Evolutionary conservation across 2,329 filamentous ascomycete genomes (phyloP).

Genomic region (Clonostachys chloroleuca): DNA sequence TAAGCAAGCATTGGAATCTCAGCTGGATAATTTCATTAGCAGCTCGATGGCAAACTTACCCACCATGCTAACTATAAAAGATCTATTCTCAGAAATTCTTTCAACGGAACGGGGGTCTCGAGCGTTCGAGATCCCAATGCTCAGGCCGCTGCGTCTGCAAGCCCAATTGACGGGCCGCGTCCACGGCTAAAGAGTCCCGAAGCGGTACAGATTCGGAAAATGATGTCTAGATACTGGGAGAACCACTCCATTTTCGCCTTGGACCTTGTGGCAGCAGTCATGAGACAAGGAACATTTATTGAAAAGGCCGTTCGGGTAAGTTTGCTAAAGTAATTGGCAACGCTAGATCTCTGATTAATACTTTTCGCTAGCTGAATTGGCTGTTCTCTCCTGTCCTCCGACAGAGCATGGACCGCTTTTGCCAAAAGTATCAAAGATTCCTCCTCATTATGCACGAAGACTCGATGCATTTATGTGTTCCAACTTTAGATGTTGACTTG

Average conservation of each 20-base stretch:
- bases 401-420: neutral
- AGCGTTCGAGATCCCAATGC: too few relatives aligned
- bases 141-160: too few relatives aligned
- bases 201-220: conserved; percentile 42
- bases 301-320: conserved; percentile 61
- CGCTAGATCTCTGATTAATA: too few relatives aligned
- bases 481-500: conserved; percentile 34
- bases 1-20: neutral
- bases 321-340: too few relatives aligned
- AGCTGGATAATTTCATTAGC: neutral
- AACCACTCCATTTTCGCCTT: conserved; percentile 60
- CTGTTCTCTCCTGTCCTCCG: conserved; percentile 35
- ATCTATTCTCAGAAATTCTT: too few relatives aligned
- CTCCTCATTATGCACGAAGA: neutral
- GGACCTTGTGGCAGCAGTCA: conserved; percentile 60
- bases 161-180: too few relatives aligned
- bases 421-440: neutral
- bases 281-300: conserved; percentile 63
- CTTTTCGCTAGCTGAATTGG: conserved; percentile 74
- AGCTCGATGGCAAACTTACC: neutral
- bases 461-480: conserved; percentile 17
- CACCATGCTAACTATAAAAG: too few relatives aligned
- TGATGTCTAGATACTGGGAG: conserved; percentile 69
- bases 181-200: too few relatives aligned
- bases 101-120: too few relatives aligned